Conservation (phyloP, 129 eudicot species). For the Chrysanthemum seticuspe region DNA sequence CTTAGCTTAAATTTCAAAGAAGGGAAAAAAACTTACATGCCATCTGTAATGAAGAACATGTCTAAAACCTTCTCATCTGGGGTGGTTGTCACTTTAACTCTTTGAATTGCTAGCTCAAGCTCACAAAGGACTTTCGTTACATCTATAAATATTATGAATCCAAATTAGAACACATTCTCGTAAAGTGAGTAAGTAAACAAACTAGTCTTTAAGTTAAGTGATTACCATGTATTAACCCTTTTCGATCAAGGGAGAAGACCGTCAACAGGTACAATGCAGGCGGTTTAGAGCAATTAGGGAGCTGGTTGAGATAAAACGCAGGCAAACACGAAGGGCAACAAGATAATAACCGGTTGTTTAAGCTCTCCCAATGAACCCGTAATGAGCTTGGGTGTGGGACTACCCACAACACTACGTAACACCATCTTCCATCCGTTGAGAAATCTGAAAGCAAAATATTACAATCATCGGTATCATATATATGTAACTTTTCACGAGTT, state of each 20-base stretch:
- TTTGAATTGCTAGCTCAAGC: conserved; percentile 77
- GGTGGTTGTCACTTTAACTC: conserved; percentile 85
- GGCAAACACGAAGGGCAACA: conserved; percentile 67
- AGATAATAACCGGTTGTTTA: conserved; percentile 65
- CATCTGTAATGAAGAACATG: conserved; percentile 76
- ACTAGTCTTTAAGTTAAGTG: too few species aligned
- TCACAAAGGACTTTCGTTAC: conserved; percentile 71
- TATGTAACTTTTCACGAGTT: too few species aligned
- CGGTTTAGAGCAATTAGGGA: conserved; percentile 30
- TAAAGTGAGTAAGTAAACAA: too few species aligned
- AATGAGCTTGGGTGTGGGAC: conserved; percentile 51
- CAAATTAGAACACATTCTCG: conserved; percentile 9
- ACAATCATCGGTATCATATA: background rate
- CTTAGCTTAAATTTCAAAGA: too few species aligned
- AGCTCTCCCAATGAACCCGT: conserved; percentile 62
- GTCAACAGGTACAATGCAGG: conserved; percentile 60
- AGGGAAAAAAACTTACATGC: conserved; percentile 46
- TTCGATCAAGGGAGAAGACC: conserved; percentile 65
- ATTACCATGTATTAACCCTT: conserved; percentile 79
- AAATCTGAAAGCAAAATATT: conserved; percentile 40
- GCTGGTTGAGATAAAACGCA: conserved; percentile 56
- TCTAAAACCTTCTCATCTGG: conserved; percentile 87
- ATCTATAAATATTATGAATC: conserved; percentile 41
- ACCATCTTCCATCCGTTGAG: conserved; percentile 88
- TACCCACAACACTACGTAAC: conserved; percentile 77